Evolutionary conservation across 768 basidiomycete genomes (phyloP).

Genomic region (Amanita rimosa): DNA sequence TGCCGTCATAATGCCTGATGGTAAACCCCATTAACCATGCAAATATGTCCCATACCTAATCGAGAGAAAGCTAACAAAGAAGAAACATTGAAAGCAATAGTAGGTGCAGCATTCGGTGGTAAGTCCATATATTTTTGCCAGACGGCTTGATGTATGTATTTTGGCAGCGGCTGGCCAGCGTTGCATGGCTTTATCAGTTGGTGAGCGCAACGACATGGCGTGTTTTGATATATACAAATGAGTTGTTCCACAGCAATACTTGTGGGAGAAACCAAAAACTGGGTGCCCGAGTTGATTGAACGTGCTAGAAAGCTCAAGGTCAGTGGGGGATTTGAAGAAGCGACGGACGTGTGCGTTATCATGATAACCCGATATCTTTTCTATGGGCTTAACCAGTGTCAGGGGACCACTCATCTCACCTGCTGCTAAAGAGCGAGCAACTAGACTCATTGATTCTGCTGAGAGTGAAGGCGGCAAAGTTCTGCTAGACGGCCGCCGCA

Average conservation of each 20-base stretch:
- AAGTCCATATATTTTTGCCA: slow-evolving; percentile 9
- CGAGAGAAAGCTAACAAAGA: slow-evolving; percentile 74
- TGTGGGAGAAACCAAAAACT: slow-evolving; percentile 68
- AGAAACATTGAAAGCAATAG: slow-evolving; percentile 79
- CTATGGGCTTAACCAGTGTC: slow-evolving; percentile 4
- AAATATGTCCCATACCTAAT: neutral
- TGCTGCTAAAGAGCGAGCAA: slow-evolving; percentile 68
- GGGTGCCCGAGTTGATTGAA: slow-evolving; percentile 82
- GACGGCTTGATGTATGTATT: slow-evolving; percentile 7
- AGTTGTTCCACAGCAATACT: slow-evolving; percentile 41
- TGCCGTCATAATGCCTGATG: slow-evolving; percentile 87
- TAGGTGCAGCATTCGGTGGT: slow-evolving; percentile 93
- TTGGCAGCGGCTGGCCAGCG: slow-evolving; percentile 83
- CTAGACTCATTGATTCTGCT: slow-evolving; percentile 61
- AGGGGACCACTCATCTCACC: slow-evolving; percentile 80
- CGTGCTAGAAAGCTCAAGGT: slow-evolving; percentile 73
- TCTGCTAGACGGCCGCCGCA: slow-evolving; percentile 72
- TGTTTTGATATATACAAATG: neutral
- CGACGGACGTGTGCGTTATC: slow-evolving; percentile 59
- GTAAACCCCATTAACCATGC: slow-evolving; percentile 26
- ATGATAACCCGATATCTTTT: neutral
- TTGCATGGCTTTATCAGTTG: slow-evolving; percentile 94
- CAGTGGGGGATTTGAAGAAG: slow-evolving; percentile 83
- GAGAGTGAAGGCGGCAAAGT: slow-evolving; percentile 78
- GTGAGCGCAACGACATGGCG: slow-evolving; percentile 27